Evolutionary conservation across 2,329 filamentous ascomycete species (phyloP).

Genomic region (Mycosphaerella sp.): DNA sequence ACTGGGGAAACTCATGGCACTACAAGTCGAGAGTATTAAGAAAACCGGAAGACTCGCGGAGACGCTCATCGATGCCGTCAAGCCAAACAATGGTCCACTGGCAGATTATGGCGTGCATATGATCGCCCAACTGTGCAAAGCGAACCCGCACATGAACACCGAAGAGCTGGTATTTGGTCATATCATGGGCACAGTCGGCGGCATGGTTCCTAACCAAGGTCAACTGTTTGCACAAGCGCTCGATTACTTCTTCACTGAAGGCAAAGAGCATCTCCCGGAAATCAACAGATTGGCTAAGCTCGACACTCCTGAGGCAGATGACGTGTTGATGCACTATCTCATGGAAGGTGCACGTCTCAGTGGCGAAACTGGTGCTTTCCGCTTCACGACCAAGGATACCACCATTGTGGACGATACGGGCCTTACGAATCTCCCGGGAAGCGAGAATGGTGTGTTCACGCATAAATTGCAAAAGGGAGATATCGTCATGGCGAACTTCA

Average conservation of each 20-base stretch:
- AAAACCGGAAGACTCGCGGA: conserved; percentile 33
- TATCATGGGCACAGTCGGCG: conserved; percentile 52
- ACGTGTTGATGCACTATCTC: conserved; percentile 47
- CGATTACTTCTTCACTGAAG: conserved; percentile 50
- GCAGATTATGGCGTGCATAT: conserved; percentile 51
- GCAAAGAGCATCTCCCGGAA: conserved; percentile 42
- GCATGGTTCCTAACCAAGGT: conserved; percentile 52
- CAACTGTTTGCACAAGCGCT: conserved; percentile 53
- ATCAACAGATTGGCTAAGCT: conserved; percentile 45
- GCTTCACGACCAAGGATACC: conserved; percentile 32
- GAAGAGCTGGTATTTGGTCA: conserved; percentile 52
- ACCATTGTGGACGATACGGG: conserved; percentile 32
- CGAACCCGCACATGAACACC: conserved; percentile 36
- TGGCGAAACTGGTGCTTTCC: conserved; percentile 40
- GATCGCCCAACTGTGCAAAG: conserved; percentile 48
- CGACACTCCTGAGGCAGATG: conserved; percentile 42
- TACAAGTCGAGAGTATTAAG: conserved; percentile 44
- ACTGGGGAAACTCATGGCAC: conserved; percentile 46
- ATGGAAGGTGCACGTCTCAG: conserved; percentile 41
- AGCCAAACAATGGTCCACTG: conserved; percentile 37
- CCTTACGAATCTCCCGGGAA: conserved; percentile 7
- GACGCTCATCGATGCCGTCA: conserved; percentile 37
- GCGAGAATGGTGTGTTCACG: conserved; percentile 20
- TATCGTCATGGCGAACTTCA: conserved; percentile 40
- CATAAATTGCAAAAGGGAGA: conserved; percentile 35